phyloP scores from a whole-genome alignment of 208 protist genomes.

The Acanthamoeba royreba region DNA sequence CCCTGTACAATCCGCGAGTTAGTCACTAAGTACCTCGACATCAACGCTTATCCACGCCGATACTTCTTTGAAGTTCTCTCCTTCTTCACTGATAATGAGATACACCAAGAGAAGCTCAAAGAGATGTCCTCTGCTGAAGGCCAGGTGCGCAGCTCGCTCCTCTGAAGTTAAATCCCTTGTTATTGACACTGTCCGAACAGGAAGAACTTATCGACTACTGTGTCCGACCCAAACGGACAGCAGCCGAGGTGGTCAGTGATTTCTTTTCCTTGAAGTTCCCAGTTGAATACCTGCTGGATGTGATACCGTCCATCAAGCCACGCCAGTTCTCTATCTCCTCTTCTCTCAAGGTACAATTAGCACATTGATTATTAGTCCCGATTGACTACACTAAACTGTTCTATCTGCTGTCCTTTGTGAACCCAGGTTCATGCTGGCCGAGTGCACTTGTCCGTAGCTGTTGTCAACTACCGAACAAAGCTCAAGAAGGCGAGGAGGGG shows the following conservation, averaged over 20 bases:
- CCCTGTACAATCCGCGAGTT: constrained; percentile 48
- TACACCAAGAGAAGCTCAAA: constrained; percentile 57
- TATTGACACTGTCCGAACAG: neutral
- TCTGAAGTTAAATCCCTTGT: neutral
- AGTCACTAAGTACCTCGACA: constrained; percentile 59
- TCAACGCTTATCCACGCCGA: constrained; percentile 51
- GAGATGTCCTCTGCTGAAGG: constrained; percentile 63
- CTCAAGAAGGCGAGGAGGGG: constrained; percentile 48
- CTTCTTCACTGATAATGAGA: constrained; percentile 50
- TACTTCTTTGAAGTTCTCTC: constrained; percentile 77
- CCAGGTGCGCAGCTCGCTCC: neutral
- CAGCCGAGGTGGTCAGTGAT: constrained; percentile 59
- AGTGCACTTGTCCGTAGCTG: constrained; percentile 48
- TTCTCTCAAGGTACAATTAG: neutral
- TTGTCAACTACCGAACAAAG: constrained; percentile 40
- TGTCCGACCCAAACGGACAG: constrained; percentile 50
- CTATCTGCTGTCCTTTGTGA: neutral
- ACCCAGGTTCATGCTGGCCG: neutral
- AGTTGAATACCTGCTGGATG: constrained; percentile 66
- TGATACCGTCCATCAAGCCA: constrained; percentile 60
- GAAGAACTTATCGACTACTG: constrained; percentile 60
- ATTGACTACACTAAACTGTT: neutral
- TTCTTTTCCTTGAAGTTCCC: constrained; percentile 49
- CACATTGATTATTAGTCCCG: neutral
- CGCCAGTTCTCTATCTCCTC: constrained; percentile 71